phyloP scores from a whole-genome alignment of 2,329 filamentous ascomycete species.

The Arthrobotrys sinensis region DNA sequence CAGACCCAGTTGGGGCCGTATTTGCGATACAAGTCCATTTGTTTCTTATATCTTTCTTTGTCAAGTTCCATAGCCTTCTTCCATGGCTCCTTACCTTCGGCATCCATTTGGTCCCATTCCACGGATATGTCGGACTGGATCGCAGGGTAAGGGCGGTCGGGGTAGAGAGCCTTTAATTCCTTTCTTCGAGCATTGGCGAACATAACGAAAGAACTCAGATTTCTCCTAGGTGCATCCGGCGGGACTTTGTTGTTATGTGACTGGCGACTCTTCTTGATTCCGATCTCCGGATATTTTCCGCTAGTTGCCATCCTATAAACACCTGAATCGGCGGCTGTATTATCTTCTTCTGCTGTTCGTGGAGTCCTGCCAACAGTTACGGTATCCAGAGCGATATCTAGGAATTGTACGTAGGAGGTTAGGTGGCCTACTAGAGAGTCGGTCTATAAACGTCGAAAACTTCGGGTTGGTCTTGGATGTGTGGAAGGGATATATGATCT shows the following conservation, averaged over 20 bases:
- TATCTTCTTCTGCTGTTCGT: not conserved
- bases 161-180: constrained; percentile 44
- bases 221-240: constrained; percentile 59
- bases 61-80: constrained; percentile 45
- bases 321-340: not conserved
- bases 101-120: constrained; percentile 52
- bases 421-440: not conserved
- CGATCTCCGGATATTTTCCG: constrained; percentile 17
- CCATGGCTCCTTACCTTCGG: constrained; percentile 41
- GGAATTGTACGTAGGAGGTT: not conserved
- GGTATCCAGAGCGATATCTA: constrained; percentile 3
- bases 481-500: not conserved
- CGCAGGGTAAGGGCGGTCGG: constrained; percentile 40
- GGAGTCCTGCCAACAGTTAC: not conserved
- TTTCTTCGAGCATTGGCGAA: constrained; percentile 52
- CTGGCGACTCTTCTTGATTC: constrained; percentile 41
- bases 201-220: constrained; percentile 59
- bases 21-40: constrained; percentile 58
- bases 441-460: not conserved
- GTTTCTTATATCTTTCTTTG: constrained; percentile 54
- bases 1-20: constrained; percentile 49
- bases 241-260: constrained; percentile 60
- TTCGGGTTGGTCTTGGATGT: not conserved
- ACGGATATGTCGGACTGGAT: constrained; percentile 57
- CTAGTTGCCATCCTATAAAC: constrained; percentile 27